A percentile compares a stretch with the other conserved stretches of the same genome.
Conservation (phyloP, 2,329 filamentous ascomycete species). For the Nemania diffusa region DNA sequence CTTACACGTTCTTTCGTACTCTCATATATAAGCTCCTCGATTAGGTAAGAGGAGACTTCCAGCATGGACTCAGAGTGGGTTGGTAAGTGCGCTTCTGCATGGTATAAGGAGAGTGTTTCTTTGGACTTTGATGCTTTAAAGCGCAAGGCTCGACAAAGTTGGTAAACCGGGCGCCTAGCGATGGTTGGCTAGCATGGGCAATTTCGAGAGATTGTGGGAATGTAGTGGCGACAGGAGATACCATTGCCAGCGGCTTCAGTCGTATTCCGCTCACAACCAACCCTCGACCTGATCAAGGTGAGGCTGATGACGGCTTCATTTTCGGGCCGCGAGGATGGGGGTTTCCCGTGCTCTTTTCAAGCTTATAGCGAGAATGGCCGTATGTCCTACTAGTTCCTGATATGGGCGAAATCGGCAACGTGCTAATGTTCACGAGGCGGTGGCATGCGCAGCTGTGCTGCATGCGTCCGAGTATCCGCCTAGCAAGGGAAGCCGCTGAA, state of each 20-base stretch:
- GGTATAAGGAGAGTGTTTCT: not conserved
- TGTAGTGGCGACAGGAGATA: not conserved
- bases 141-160: too few relatives aligned
- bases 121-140: not conserved
- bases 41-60: not conserved
- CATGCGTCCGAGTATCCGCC: not conserved
- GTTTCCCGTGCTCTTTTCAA: not conserved
- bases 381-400: not conserved
- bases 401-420: not conserved
- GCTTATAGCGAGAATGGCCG: not conserved
- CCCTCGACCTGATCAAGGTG: not conserved
- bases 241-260: not conserved
- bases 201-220: not conserved
- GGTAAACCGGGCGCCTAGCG: too few relatives aligned
- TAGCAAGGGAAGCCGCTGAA: conserved; percentile 30
- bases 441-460: not conserved
- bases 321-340: not conserved
- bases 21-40: not conserved
- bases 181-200: not conserved
- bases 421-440: not conserved
- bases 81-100: not conserved
- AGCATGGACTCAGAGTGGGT: not conserved
- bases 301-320: not conserved
- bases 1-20: conserved; percentile 17
- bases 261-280: not conserved